Percentiles rank a stretch among this genome's conserved stretches.
Conservation (phyloP, 371 early-diverging fungal species). For the Umbelopsis sp. region DNA sequence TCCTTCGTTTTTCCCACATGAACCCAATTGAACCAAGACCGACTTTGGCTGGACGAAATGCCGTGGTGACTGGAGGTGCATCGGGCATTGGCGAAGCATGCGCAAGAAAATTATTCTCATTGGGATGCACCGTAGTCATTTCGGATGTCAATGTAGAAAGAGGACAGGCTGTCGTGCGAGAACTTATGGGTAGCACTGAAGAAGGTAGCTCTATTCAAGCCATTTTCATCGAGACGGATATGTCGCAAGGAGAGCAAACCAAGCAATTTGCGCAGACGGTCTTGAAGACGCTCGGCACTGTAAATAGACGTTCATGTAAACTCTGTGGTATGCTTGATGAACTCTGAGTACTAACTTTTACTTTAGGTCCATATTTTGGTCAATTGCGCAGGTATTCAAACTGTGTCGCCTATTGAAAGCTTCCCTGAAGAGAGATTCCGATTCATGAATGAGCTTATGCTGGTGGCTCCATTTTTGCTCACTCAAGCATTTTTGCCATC, state of each 20-base stretch:
- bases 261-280: background rate
- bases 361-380: conserved; percentile 10
- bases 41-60: background rate
- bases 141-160: conserved; percentile 15
- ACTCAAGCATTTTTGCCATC: conserved; percentile 4
- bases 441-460: conserved; percentile 13
- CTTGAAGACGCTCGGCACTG: background rate
- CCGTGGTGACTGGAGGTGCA: conserved; percentile 12
- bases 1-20: background rate
- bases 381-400: conserved; percentile 16
- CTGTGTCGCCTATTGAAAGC: conserved; percentile 7
- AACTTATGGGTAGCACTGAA: background rate
- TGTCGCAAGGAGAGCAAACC: conserved; percentile 13
- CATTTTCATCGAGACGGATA: conserved; percentile 1
- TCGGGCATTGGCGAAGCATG: conserved; percentile 18
- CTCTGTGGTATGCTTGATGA: background rate
- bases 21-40: background rate
- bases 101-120: conserved; percentile 9
- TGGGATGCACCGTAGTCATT: background rate
- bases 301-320: background rate
- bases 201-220: background rate
- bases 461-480: conserved; percentile 17
- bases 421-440: conserved; percentile 13
- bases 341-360: background rate
- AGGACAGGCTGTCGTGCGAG: background rate